These are phyloP conservation scores for Phytophthora crassamura DNA, from an alignment of 352 stramenopile species.

Conservation along the genomic window DNA sequence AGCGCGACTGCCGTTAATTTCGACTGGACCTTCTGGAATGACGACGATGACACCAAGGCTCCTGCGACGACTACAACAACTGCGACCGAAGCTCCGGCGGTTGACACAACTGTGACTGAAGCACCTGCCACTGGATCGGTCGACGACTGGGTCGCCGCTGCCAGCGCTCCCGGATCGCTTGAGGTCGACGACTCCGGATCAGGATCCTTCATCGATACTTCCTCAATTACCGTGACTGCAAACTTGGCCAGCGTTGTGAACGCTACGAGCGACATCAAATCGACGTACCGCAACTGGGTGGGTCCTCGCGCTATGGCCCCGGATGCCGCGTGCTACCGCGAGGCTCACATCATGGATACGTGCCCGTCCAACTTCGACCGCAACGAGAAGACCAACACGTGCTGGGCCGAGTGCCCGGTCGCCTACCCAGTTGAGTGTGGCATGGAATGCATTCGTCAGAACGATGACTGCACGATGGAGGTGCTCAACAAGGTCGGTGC, in stretches of 20 bases:
- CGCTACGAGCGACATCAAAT: conserved; percentile 24
- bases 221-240: conserved; percentile 14
- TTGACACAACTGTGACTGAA: neutral
- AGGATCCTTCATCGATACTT: conserved; percentile 19
- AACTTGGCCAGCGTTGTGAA: conserved; percentile 11
- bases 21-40: conserved; percentile 36
- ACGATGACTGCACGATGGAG: conserved; percentile 46
- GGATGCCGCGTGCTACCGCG: conserved; percentile 45
- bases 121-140: conserved; percentile 4
- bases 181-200: conserved; percentile 15
- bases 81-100: neutral
- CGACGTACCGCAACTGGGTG: conserved; percentile 42
- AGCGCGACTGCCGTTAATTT: conserved; percentile 4
- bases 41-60: conserved; percentile 21
- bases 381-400: conserved; percentile 42
- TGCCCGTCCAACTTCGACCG: conserved; percentile 43
- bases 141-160: conserved; percentile 8
- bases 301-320: conserved; percentile 18
- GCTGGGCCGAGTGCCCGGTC: conserved; percentile 53
- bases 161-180: conserved; percentile 4
- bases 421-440: conserved; percentile 62
- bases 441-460: conserved; percentile 59
- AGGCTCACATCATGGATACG: conserved; percentile 30
- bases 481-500: conserved; percentile 34
- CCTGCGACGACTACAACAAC: neutral